Base-by-base conservation (phyloP, 2,329 filamentous ascomycete genomes). In the Xylariaceae sp. region DNA sequence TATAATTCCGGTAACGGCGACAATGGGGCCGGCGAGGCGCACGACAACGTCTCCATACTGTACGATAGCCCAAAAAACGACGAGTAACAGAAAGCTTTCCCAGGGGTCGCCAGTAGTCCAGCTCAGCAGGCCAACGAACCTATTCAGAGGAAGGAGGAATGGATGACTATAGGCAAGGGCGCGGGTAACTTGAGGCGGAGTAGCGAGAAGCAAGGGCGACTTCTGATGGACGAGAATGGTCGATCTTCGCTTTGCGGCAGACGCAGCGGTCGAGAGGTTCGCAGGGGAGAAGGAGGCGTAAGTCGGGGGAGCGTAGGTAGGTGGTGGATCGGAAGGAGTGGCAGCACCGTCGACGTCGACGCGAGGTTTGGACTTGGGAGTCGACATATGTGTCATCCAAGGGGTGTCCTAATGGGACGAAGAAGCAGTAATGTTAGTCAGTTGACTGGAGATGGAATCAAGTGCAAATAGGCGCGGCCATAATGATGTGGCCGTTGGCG, bases 191-290 rank as follows among this genome's bases (percentile, higher is more conserved):
- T 95, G 88, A 2, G 93, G 93, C 33, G 93, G 93, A 9, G 93
- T 98, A 13, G 91, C 89, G 45, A 95, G 83, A 15, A 98, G 76
- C 34, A 98, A 69, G 9, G 93, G 93, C 13, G 89, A 95, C 68
- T 97, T 98, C 64, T 95, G 91, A 65, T 97, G 90, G 16, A 98
- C 90, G 53, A 97, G 81, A 54, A 98, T 90, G 43, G 89, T 94
- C 15, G 89, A 94, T 34, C 88, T 82, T 48, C 91, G 85, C 59
- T 87, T 85, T 32, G 81, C 81, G 29, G 81, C 78, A 9, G 78
- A 74, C 43, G 72, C 68, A 38, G 73, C 68, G 41, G 72, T 73
- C 34, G 81, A 84, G 52, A 90, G 78, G 17, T 85, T 88, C 17
- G 84, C 78, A 24, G 93, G 90, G 4, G 91, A 93, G 70, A 98